phyloP scores from a whole-genome alignment of 2,329 filamentous ascomycete genomes.

The Emergomyces pasteurianus region DNA sequence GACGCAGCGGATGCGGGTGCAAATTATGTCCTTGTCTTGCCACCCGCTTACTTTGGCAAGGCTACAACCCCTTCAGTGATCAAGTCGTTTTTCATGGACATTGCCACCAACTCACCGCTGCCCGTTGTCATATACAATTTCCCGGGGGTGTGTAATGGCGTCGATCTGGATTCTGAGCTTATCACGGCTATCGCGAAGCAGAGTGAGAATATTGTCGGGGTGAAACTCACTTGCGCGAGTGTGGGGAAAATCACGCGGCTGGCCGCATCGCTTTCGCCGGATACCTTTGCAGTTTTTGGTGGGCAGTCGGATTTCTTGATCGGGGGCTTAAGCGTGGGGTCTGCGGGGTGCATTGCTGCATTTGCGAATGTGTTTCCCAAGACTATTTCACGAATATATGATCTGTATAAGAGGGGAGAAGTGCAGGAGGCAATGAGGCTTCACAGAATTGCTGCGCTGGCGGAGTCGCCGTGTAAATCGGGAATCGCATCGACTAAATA shows the following conservation, averaged over 20 bases:
- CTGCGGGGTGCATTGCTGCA: slow-evolving; percentile 44
- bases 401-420: slow-evolving; percentile 48
- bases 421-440: slow-evolving; percentile 46
- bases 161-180: slow-evolving; percentile 55
- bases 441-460: slow-evolving; percentile 51
- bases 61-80: slow-evolving; percentile 47
- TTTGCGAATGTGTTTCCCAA: slow-evolving; percentile 48
- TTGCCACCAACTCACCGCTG: slow-evolving; percentile 41
- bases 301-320: slow-evolving; percentile 63
- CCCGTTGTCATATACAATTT: slow-evolving; percentile 58
- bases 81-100: slow-evolving; percentile 47
- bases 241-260: slow-evolving; percentile 50
- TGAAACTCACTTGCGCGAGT: slow-evolving; percentile 54
- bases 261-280: slow-evolving; percentile 39
- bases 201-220: slow-evolving; percentile 45
- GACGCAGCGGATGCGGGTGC: slow-evolving; percentile 51
- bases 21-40: slow-evolving; percentile 50
- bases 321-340: slow-evolving; percentile 41
- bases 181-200: slow-evolving; percentile 43
- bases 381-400: slow-evolving; percentile 46
- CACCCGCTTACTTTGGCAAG: slow-evolving; percentile 54
- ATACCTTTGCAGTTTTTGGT: slow-evolving; percentile 55
- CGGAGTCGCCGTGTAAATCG: slow-evolving; percentile 53
- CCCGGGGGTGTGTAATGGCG: slow-evolving; percentile 54
- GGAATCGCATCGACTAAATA: slow-evolving; percentile 60